Evolutionary conservation across 163 green algal genomes (phyloP), one percentile per base, ranked within the genome.

Genomic region (Smithsoniella earleae): DNA sequence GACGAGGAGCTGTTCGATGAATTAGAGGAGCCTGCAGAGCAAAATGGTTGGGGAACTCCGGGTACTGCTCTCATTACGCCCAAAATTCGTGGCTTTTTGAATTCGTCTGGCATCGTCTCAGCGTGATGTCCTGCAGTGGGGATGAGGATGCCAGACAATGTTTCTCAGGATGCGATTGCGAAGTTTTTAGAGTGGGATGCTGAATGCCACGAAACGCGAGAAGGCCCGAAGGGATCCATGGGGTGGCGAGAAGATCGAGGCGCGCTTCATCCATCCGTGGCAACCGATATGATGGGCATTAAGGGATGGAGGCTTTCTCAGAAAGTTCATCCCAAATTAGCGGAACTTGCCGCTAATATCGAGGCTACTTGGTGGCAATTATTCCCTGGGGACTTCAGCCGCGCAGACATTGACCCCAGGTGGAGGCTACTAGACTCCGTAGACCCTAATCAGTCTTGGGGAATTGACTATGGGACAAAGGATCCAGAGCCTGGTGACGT

Each of bases 371-470:
- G 58, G 58, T 6, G 58, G 58, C 58, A 69, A 13, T n/a, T 69
- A 13, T 69, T 69, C 34, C 58, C 58, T 1, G 22, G 38, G 58
- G 58, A 69, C 58, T 43, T 69, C 27, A 34, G 58, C 16, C 20
- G 58, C 10, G 43, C 58, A n/a, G n/a, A 69, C 34, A 31, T 69
- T 3, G 58, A 69, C 25, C 58, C 58, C n/a, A 5, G 58, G 6
- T 69, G 58, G 58, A 69, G 25, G 58, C 34, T 69, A 20, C 30
- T 69, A 6, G 58, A 69, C 58, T 69, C 58, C 34, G 58, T 69
- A 4, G 58, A 69, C 34, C 58, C 58, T 1, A 69, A 69, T 34
- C 58, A 69, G 34, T 10, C 40, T 16, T 69, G 58, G 58, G 58
- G 58, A 3, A 30, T 69, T 5, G 58, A 69, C 27, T 69, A 43